Evolutionary conservation across 768 basidiomycete genomes (phyloP).

Genomic region (Guyanaporus albipodus): DNA sequence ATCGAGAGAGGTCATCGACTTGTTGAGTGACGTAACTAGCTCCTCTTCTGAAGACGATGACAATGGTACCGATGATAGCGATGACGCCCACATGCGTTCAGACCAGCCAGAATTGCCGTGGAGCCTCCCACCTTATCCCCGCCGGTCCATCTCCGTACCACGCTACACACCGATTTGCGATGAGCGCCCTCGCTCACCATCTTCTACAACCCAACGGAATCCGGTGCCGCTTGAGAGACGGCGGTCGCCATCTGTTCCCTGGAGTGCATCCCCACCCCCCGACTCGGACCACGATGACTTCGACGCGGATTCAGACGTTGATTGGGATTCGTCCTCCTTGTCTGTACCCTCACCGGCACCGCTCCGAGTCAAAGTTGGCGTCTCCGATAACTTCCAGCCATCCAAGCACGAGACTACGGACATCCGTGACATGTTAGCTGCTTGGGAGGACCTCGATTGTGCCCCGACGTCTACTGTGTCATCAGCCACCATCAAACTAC

Average conservation of each 20-base stretch:
- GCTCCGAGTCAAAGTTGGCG: constrained; percentile 19
- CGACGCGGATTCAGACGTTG: constrained; percentile 56
- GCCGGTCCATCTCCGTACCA: constrained; percentile 55
- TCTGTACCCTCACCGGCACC: constrained; percentile 22
- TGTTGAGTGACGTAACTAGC: constrained; percentile 35
- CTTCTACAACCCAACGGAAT: constrained; percentile 23
- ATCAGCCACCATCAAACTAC: constrained; percentile 29
- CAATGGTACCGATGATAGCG: constrained; percentile 18
- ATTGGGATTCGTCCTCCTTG: constrained; percentile 53
- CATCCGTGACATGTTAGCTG: constrained; percentile 60
- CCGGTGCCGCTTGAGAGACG: constrained; percentile 29
- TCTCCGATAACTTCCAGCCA: constrained; percentile 26
- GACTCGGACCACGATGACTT: constrained; percentile 51
- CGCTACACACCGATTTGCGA: constrained; percentile 45
- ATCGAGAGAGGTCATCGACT: constrained; percentile 35
- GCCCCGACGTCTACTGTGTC: constrained; percentile 23
- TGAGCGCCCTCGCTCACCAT: constrained; percentile 34
- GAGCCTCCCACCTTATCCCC: constrained; percentile 54
- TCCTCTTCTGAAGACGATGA: constrained; percentile 39
- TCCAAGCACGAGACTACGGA: constrained; percentile 62
- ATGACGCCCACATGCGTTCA: constrained; percentile 18
- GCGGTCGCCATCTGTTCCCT: constrained; percentile 57
- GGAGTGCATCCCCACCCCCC: constrained; percentile 66
- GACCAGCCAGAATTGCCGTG: constrained; percentile 37
- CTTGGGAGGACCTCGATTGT: constrained; percentile 63